Conservation (phyloP, 495 filamentous ascomycete genomes). For the Xylaria curta region DNA sequence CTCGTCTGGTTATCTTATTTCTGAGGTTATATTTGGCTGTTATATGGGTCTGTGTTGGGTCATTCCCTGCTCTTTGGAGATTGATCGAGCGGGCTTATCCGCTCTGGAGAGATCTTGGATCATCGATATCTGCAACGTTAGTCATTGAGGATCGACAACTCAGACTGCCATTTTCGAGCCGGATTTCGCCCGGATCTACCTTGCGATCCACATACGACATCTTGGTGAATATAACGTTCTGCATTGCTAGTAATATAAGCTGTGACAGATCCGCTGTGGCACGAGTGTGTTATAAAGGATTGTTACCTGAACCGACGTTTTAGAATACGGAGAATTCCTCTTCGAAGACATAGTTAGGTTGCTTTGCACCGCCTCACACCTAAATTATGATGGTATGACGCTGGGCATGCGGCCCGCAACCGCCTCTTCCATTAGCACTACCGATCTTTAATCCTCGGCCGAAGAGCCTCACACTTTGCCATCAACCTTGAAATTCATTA, state of each 20-base stretch:
- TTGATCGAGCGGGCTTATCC: not conserved
- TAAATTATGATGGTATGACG: not conserved
- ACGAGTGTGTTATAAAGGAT: not conserved
- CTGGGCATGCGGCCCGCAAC: not conserved
- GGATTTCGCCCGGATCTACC: conserved; percentile 13
- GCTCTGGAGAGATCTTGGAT: not conserved
- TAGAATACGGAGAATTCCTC: not conserved
- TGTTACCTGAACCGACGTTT: not conserved
- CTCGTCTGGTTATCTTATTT: no score
- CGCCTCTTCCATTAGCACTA: not conserved
- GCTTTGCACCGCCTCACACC: conserved; percentile 3
- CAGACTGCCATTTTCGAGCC: not conserved
- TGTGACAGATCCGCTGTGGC: not conserved
- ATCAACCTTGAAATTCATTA: not conserved
- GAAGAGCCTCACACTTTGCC: not conserved
- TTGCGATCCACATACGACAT: not conserved
- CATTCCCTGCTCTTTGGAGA: no score
- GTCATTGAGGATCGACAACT: not conserved
- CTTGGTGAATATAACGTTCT: not conserved
- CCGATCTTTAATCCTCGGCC: not conserved
- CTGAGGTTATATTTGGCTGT: no score
- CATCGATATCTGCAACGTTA: not conserved
- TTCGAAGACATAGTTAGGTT: not conserved
- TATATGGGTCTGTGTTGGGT: no score
- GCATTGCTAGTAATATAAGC: not conserved